A percentile compares a stretch with the other conserved stretches of the same genome.
phyloP scores from a whole-genome alignment of 371 early-diverging fungal genomes.

The Saksenaea vasiformis region DNA sequence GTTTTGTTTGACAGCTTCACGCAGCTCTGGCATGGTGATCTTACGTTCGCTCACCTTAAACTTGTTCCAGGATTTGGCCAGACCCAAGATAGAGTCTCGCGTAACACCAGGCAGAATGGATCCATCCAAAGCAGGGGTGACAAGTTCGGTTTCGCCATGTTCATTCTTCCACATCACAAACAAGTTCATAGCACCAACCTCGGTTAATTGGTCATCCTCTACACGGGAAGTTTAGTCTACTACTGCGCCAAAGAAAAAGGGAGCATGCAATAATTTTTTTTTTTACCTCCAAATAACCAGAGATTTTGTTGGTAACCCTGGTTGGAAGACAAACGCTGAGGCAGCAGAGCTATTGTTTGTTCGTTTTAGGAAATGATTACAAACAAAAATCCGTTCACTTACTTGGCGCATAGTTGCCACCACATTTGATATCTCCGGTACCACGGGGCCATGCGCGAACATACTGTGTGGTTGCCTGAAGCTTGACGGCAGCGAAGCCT shows the following conservation, averaged over 20 bases:
- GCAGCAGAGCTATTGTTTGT: slow-evolving; percentile 80
- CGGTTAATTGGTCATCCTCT: slow-evolving; percentile 82
- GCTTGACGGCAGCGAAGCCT: slow-evolving; percentile 87
- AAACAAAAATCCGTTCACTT: slow-evolving; percentile 6
- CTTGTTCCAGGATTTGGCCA: slow-evolving; percentile 85
- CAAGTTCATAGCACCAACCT: slow-evolving; percentile 97
- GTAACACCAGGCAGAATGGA: slow-evolving; percentile 97
- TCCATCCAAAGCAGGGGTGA: slow-evolving; percentile 94
- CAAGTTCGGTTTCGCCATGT: slow-evolving; percentile 78
- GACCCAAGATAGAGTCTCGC: slow-evolving; percentile 88
- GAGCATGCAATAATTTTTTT: too few relatives aligned
- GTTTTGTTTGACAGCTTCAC: slow-evolving; percentile 71
- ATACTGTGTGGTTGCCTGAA: slow-evolving; percentile 82
- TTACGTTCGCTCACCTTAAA: slow-evolving; percentile 89
- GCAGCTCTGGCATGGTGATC: slow-evolving; percentile 84
- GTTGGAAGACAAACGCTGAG: slow-evolving; percentile 87
- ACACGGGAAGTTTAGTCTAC: neutral
- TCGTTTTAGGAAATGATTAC: slow-evolving; percentile 33
- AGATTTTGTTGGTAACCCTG: slow-evolving; percentile 92
- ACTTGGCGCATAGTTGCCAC: slow-evolving; percentile 79
- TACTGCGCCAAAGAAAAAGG: neutral
- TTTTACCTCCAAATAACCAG: slow-evolving; percentile 86
- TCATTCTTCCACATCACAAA: slow-evolving; percentile 86
- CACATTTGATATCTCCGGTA: slow-evolving; percentile 92
- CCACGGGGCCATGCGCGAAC: slow-evolving; percentile 98